These are phyloP conservation scores for Pelargonium nanum DNA, from an alignment of 345 rosid species.

Conservation along the genomic window DNA sequence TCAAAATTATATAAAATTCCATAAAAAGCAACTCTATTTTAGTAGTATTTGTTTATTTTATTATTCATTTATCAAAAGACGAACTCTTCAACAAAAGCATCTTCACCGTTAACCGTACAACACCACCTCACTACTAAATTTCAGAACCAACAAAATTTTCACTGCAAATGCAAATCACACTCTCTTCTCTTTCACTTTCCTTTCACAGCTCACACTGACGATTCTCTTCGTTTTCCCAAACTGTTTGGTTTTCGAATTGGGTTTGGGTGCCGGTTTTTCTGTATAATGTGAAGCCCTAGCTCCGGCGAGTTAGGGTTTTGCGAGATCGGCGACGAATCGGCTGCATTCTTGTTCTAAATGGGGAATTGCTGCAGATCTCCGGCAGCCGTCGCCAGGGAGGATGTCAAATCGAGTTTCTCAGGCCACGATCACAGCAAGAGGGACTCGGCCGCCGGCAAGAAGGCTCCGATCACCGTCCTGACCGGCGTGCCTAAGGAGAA, in stretches of 20 bases:
- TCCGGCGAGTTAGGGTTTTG: neutral
- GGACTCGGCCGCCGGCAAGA: conserved; percentile 41
- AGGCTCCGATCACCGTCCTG: conserved; percentile 66
- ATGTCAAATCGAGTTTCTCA: conserved; percentile 74
- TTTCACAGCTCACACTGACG: neutral
- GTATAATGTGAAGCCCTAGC: neutral
- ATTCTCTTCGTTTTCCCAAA: too few species aligned
- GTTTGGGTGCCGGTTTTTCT: too few species aligned
- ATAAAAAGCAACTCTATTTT: too few species aligned
- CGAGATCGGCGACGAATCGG: neutral
- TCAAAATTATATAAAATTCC: neutral
- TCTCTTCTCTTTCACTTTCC: neutral
- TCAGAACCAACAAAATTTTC: too few species aligned
- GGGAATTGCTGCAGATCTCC: conserved; percentile 99
- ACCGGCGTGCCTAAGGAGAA: conserved; percentile 42
- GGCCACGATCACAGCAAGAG: conserved; percentile 62
- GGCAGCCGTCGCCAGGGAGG: conserved; percentile 92
- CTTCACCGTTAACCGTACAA: too few species aligned
- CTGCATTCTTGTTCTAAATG: conserved; percentile 27
- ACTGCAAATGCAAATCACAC: too few species aligned
- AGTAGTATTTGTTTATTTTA: too few species aligned
- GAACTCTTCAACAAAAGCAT: too few species aligned
- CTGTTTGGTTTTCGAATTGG: too few species aligned
- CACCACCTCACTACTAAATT: too few species aligned
- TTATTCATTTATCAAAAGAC: too few species aligned